Evolutionary conservation across 176 grass and related monocot genomes (phyloP), one percentile per base, ranked within the genome.

Genomic region (Carex myosuroides): DNA sequence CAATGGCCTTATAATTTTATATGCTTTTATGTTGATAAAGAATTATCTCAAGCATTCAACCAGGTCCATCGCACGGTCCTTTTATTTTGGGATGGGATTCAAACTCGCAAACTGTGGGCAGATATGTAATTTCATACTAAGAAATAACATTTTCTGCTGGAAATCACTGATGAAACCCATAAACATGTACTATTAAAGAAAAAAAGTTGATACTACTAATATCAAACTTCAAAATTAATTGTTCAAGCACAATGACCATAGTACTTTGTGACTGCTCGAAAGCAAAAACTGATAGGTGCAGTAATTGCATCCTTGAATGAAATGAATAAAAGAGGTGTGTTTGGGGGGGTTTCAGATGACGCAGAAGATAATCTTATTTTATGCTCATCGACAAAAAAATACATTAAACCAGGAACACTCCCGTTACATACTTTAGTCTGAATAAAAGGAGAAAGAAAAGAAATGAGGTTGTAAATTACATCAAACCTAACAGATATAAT

Each of bases 391-490:
- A 73, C 13, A 77, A 42, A 72, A 72, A 62, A 60, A 21, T 62
- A 78, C 54, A 65, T 50, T 67, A 66, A 68, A 77, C 2, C 13
- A n/a, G 73, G 73, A 55, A 18, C 42, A 3, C 84, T 65, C 13
- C 20, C 18, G 54, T 55, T 60, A 13, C 50, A 86, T 16, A 81
- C 22, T 70, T 56, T 17, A 42, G 42, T 70, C 57, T 10, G 20
- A 50, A 87, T 63, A 64, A 75, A 87, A 73, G 21, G 42, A 80
- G 46, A 79, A 62, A 82, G n/a, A 82, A 68, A 64, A 67, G 20
- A 82, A 50, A 53, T 64, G 54, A 93, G 54, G 59, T 88, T 87
- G 74, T 62, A 88, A 86, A 79, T 10, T 32, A 85, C 83, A 21
- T 82, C 52, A 85, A 22, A 30, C 1, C 55, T 77, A 48, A 65